A percentile compares a stretch with the other conserved stretches of the same genome.
Evolutionary conservation across 805 yeast genomes (phyloP).

Genomic region (Barnettozyma wickerhamii): DNA sequence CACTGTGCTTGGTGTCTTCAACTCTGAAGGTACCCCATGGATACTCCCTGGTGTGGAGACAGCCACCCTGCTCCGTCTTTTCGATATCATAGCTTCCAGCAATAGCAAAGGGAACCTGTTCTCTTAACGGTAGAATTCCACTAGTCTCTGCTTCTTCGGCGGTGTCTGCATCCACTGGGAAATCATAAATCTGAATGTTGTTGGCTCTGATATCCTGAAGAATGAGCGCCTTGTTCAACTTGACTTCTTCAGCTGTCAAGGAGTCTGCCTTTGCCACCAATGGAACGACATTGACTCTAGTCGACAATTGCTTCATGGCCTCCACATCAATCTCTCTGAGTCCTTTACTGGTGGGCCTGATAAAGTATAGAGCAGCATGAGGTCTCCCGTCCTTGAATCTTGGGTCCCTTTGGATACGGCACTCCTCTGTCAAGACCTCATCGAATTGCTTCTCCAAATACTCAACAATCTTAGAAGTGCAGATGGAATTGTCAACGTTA

Average conservation of each 20-base stretch:
- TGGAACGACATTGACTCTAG: conserved; percentile 79
- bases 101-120: conserved; percentile 58
- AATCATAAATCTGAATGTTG: conserved; percentile 66
- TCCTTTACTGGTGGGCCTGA: conserved; percentile 65
- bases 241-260: conserved; percentile 61
- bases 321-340: conserved; percentile 68
- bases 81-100: conserved; percentile 49
- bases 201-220: conserved; percentile 52
- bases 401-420: conserved; percentile 69
- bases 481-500: conserved; percentile 56
- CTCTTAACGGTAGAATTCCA: conserved; percentile 36
- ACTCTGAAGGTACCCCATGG: conserved; percentile 66
- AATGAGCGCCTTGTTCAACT: conserved; percentile 47
- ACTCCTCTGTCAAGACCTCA: conserved; percentile 67
- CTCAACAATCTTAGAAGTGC: conserved; percentile 45
- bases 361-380: conserved; percentile 74
- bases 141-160: conserved; percentile 23
- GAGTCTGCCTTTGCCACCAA: conserved; percentile 79
- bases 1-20: conserved; percentile 57
- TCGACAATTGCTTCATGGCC: conserved; percentile 63
- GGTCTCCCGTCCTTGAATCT: conserved; percentile 68
- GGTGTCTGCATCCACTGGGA: conserved; percentile 27
- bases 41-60: conserved; percentile 52
- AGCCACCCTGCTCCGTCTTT: conserved; percentile 27
- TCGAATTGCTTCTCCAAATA: conserved; percentile 72